Evolutionary conservation across 768 basidiomycete species (phyloP).

Genomic region (Naganishia vaughanmartiniae): DNA sequence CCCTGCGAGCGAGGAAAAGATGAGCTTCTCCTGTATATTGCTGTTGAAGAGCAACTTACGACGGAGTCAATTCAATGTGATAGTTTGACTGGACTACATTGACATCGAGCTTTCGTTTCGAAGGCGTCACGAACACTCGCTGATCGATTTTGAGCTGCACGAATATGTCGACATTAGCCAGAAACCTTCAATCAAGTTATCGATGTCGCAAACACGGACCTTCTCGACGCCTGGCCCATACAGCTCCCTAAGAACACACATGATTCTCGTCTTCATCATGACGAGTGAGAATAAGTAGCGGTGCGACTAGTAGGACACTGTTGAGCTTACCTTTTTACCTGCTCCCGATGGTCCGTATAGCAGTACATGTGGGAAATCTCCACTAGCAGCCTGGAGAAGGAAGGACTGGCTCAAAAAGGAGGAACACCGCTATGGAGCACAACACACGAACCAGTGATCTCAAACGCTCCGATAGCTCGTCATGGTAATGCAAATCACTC

Average conservation of each 20-base stretch:
- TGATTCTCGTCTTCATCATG: constrained; percentile 67
- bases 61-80: constrained; percentile 95
- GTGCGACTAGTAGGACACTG: not conserved
- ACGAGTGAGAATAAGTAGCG: not conserved
- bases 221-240: constrained; percentile 93
- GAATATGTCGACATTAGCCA: not conserved
- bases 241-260: constrained; percentile 78
- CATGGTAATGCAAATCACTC: constrained; percentile 83
- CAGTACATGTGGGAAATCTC: constrained; percentile 95
- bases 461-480: constrained; percentile 71
- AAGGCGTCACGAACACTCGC: constrained; percentile 88
- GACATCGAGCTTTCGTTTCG: constrained; percentile 88
- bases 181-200: not conserved
- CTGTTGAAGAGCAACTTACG: constrained; percentile 57
- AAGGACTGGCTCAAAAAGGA: constrained; percentile 29
- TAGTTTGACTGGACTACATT: constrained; percentile 97
- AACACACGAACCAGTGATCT: constrained; percentile 61
- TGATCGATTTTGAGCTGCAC: constrained; percentile 95
- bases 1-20: constrained; percentile 57
- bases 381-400: constrained; percentile 66
- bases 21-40: not conserved
- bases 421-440: not conserved
- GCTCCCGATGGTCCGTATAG: constrained; percentile 97
- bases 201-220: constrained; percentile 54
- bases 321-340: constrained; percentile 69